Evolutionary conservation across 768 basidiomycete genomes (phyloP).

Genomic region (Agaricus blazei): DNA sequence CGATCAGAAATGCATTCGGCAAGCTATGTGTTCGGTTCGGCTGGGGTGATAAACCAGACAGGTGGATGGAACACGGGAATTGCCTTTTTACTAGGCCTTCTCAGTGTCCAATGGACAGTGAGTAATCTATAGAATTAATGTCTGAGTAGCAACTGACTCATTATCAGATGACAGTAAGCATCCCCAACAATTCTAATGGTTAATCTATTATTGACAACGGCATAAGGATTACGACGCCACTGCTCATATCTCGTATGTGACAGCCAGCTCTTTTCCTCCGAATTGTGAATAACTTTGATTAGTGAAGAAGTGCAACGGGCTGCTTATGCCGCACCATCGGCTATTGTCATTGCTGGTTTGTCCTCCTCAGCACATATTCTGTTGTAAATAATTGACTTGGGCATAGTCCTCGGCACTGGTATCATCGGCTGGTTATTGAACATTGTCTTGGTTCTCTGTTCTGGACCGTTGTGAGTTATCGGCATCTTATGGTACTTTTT

Average conservation of each 20-base stretch:
- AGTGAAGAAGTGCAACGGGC: slow-evolving; percentile 80
- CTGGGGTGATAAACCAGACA: slow-evolving; percentile 71
- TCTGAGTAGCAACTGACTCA: background rate
- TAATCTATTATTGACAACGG: background rate
- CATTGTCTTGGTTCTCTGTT: slow-evolving; percentile 82
- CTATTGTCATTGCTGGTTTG: slow-evolving; percentile 55
- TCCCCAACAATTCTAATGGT: no score
- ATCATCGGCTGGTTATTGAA: slow-evolving; percentile 84
- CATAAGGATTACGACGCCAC: slow-evolving; percentile 73
- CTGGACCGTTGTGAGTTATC: slow-evolving; percentile 58
- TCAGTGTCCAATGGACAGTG: slow-evolving; percentile 87
- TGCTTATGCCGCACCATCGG: slow-evolving; percentile 65
- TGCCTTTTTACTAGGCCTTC: slow-evolving; percentile 78
- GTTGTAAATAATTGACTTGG: slow-evolving; percentile 1
- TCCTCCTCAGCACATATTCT: background rate
- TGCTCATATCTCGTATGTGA: slow-evolving; percentile 71
- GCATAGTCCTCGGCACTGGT: slow-evolving; percentile 65
- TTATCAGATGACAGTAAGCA: slow-evolving; percentile 14
- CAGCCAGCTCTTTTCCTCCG: slow-evolving; percentile 8
- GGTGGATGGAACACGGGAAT: slow-evolving; percentile 78
- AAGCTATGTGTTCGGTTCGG: slow-evolving; percentile 72
- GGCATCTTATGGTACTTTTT: background rate
- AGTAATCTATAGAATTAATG: slow-evolving; percentile 18
- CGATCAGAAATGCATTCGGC: slow-evolving; percentile 78
- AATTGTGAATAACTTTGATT: slow-evolving; percentile 6